phyloP scores from a whole-genome alignment of 2,329 filamentous ascomycete species.

The Phoma sp. region DNA sequence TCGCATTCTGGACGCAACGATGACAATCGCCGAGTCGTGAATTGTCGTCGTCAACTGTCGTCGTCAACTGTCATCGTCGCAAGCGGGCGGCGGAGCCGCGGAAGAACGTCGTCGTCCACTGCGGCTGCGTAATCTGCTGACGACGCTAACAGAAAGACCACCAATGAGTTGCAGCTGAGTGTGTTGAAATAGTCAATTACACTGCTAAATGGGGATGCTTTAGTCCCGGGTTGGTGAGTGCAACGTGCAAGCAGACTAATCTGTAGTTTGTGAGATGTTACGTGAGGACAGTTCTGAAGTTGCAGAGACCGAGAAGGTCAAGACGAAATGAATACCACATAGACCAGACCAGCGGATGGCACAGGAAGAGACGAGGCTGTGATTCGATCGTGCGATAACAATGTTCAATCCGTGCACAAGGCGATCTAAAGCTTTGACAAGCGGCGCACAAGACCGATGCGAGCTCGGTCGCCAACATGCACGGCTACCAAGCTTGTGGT shows the following conservation, averaged over 20 bases:
- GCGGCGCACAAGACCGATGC: neutral
- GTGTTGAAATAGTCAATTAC: neutral
- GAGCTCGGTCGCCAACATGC: neutral
- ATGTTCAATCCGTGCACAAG: constrained; percentile 5
- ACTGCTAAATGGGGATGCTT: neutral
- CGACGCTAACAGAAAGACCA: constrained; percentile 15
- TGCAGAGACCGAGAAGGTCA: too few relatives aligned
- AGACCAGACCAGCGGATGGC: neutral
- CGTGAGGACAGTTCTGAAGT: neutral
- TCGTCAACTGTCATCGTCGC: neutral
- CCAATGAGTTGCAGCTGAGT: neutral
- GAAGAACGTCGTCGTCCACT: neutral
- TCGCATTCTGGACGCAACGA: neutral
- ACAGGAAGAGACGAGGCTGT: neutral
- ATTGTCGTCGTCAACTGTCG: too few relatives aligned
- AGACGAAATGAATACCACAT: too few relatives aligned
- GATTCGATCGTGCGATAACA: constrained; percentile 1
- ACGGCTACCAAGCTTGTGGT: constrained; percentile 5
- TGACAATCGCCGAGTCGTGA: neutral
- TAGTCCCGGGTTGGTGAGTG: neutral
- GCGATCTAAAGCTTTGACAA: constrained; percentile 12
- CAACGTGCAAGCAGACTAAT: neutral
- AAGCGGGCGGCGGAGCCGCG: neutral
- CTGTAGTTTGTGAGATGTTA: neutral
- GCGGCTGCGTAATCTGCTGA: constrained; percentile 24